Base-by-base conservation (phyloP, 305 asterid genomes). In the Solanum hybrid region DNA sequence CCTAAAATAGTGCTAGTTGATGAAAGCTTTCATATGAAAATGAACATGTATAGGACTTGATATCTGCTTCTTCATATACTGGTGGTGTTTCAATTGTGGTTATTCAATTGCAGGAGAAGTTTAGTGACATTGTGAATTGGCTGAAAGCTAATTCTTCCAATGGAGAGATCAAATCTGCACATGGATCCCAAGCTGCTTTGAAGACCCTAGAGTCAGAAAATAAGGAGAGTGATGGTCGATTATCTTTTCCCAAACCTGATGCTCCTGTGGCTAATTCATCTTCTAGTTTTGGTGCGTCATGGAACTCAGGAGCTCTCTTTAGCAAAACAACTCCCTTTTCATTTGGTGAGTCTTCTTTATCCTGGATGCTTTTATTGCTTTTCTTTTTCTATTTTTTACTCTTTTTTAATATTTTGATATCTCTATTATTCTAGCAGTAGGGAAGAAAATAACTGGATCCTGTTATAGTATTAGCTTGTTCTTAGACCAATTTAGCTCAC, bases 101-200 rank as follows among this genome's bases (percentile, higher is more conserved):
- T 15, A 6, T 78, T 31, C 86, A 31, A 61, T 89, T 95, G 94
- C 94, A 97, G 99, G 99, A 94, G 82, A 96, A 96, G 90, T 97
- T 96, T 93, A 93, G 93, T 92, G 99, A 97, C 89, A 92, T 97
- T 82, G 98, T 97, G 89, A 93, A 92, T 91, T 97, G 99, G 99
- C 94, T 97, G 84, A 96, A 94, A 93, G 93, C 91, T 89, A 96
- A 96, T 91, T 91, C 93, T 79, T 91, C 92, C 82, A 95, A 94
- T 89, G 96, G 92, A 87, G 96, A 91, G 87, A 94, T 92, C 90
- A 77, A 41, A 26, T 79, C 92, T 17, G 91, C 89, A 88, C 87
- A 78, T 86, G 96, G 90, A 37, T 90, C 93, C 84, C 93, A 91
- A 89, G 93, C 92, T 85, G 91, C 91, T 88, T 94, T 89, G 90